phyloP scores from a whole-genome alignment of 2,329 filamentous ascomycete species.

The Raffaelea arxii region DNA sequence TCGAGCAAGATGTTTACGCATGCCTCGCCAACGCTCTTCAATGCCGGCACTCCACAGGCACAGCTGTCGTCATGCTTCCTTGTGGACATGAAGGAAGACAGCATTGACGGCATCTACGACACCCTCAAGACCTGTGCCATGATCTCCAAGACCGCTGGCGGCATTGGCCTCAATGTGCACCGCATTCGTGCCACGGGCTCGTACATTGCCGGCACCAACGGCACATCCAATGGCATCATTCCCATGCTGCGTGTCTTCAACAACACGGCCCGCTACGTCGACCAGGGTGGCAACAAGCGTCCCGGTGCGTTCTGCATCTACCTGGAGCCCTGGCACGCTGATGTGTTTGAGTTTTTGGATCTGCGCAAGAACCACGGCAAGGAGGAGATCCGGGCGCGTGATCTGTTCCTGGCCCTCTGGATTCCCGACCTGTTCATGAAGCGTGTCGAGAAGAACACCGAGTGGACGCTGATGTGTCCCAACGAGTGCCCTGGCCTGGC shows the following conservation, averaged over 20 bases:
- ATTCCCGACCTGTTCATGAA: constrained; percentile 99
- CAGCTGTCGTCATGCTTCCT: constrained; percentile 98
- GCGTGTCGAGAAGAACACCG: constrained; percentile 90
- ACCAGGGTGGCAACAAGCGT: constrained; percentile 98
- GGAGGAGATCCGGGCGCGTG: constrained; percentile 92
- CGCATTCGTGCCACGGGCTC: constrained; percentile 94
- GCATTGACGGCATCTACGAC: constrained; percentile 98
- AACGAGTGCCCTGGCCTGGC: constrained; percentile 92
- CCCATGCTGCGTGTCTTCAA: constrained; percentile 99
- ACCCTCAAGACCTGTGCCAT: constrained; percentile 98
- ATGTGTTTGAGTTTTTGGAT: constrained; percentile 95
- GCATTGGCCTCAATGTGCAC: constrained; percentile 94
- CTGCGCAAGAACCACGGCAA: constrained; percentile 99
- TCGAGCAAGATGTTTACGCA: constrained; percentile 98
- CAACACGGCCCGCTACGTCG: constrained; percentile 97
- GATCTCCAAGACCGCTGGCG: constrained; percentile 99
- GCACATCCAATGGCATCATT: constrained; percentile 92
- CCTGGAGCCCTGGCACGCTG: constrained; percentile 96
- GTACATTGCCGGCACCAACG: constrained; percentile 96
- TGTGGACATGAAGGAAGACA: constrained; percentile 99
- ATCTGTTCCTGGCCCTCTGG: constrained; percentile 96
- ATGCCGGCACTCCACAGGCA: constrained; percentile 86
- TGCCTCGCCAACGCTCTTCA: constrained; percentile 95
- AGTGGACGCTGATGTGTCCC: constrained; percentile 98
- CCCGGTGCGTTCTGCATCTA: constrained; percentile 98